Conservation (phyloP, 352 stramenopile species). For the Globisporangium okanoganense region DNA sequence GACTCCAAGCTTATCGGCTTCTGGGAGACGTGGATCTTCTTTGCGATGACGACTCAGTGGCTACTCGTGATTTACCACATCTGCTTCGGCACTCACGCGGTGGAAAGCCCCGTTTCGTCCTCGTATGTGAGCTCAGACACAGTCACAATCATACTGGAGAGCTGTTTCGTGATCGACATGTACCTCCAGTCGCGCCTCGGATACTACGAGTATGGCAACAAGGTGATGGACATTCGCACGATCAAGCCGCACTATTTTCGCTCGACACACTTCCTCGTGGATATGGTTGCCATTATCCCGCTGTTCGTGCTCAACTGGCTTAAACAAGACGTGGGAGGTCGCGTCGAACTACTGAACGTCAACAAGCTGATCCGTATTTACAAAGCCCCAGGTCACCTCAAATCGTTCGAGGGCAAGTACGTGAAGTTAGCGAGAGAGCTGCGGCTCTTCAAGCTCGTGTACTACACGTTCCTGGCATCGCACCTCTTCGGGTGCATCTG, state of each 20-base stretch:
- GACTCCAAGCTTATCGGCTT: constrained; percentile 38
- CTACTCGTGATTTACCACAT: constrained; percentile 43
- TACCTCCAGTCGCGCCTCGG: constrained; percentile 47
- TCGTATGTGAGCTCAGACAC: constrained; percentile 24
- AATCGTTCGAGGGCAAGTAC: constrained; percentile 45
- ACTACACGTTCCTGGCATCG: constrained; percentile 47
- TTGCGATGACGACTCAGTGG: constrained; percentile 34
- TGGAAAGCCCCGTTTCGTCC: not conserved
- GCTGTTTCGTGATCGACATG: constrained; percentile 43
- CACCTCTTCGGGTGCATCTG: constrained; percentile 56
- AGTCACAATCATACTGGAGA: constrained; percentile 33
- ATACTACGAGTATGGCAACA: constrained; percentile 66
- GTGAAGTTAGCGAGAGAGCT: constrained; percentile 49
- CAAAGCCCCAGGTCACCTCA: constrained; percentile 42
- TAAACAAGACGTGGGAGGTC: not conserved
- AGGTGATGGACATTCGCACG: constrained; percentile 40
- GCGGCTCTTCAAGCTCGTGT: constrained; percentile 48
- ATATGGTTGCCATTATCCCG: constrained; percentile 38
- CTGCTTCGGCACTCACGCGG: constrained; percentile 32
- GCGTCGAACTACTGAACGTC: constrained; percentile 40
- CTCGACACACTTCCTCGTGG: constrained; percentile 36
- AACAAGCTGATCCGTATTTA: constrained; percentile 60
- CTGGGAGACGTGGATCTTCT: constrained; percentile 49
- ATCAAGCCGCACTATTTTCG: constrained; percentile 44
- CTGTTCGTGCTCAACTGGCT: constrained; percentile 44